A percentile compares a stretch with the other conserved stretches of the same genome.
phyloP scores from a whole-genome alignment of 805 yeast genomes.

The Lipomyces mesembrius region DNA sequence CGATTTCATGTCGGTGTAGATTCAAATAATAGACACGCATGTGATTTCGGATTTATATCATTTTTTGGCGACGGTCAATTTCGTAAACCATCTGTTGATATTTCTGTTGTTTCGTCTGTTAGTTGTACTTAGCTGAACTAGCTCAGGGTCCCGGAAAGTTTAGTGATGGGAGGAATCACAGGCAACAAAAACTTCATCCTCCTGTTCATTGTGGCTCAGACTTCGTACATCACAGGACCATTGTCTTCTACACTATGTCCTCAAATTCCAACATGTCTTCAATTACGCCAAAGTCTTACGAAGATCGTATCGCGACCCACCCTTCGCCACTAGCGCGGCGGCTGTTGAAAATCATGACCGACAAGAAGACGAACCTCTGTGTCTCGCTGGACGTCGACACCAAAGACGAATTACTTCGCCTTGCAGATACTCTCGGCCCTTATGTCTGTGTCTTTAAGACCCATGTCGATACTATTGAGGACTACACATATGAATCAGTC shows the following conservation, averaged over 20 bases:
- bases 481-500: constrained; percentile 81
- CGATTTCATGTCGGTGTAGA: not conserved
- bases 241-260: not conserved
- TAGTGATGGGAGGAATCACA: not conserved
- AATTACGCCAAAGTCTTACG: constrained; percentile 51
- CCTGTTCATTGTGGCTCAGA: too few relatives aligned
- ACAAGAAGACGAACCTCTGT: constrained; percentile 84
- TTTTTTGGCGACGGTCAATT: not conserved
- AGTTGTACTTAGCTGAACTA: too few relatives aligned
- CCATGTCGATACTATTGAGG: constrained; percentile 90
- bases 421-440: constrained; percentile 86
- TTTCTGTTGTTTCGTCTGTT: too few relatives aligned
- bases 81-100: too few relatives aligned
- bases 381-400: constrained; percentile 91
- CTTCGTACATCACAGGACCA: not conserved
- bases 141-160: not conserved
- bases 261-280: constrained; percentile 17
- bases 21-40: not conserved
- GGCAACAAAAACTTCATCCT: not conserved
- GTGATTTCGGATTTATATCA: not conserved
- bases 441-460: constrained; percentile 90
- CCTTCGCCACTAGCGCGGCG: constrained; percentile 79
- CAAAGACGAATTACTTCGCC: constrained; percentile 70
- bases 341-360: constrained; percentile 72
- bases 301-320: constrained; percentile 71